Evolutionary conservation across 192 early-diverging fungal genomes (phyloP), one percentile per base, ranked within the genome.

Genomic region (Lunasporangiospora selenospora): DNA sequence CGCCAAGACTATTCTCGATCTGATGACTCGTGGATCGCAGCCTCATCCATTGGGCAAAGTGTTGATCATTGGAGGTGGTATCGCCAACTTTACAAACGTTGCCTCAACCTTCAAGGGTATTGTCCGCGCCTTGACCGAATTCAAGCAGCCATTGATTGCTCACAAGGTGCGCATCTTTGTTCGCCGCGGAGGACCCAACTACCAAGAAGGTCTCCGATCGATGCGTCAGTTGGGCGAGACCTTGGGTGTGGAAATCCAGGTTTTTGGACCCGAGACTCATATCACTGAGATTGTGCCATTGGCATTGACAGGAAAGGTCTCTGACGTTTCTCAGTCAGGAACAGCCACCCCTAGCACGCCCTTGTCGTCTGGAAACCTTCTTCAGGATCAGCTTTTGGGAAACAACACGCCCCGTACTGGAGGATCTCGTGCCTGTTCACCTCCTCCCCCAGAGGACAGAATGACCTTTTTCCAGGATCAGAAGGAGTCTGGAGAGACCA

Each of bases 71-170:
- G 97, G 97, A 69, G 97, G 97, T 70, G 97, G 97, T 77, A 99
- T 99, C 65, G 97, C 97, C 79, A 99, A 99, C 89, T 99, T 99
- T 61, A 99, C 97, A 80, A 99, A 99, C 79, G 97, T 99, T 39
- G 94, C 95, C 10, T 88, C 96, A 34, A 99, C 97, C 13, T 99
- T 99, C 90, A 99, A 99, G 92, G 97, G 97, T 65, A 92, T 99
- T 75, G 93, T 97, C 63, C 91, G 91, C 42, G 95, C 97, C 34
- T 83, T 99, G 50, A 87, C 85, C 48, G 95, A 96, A 76, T 99
- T 89, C 88, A 90, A 93, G 80, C 90, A 92, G 80, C 79, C 83
- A 31, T 80, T 99, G 55, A 93, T 91, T 58, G 79, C 76, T 58
- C 94, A 95, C 81, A 88, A 91, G 49, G 93, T 97, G 44, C 92